These are phyloP conservation scores for Cordyceps pruinosa DNA, from an alignment of 2,329 filamentous ascomycete genomes.

Conservation along the genomic window DNA sequence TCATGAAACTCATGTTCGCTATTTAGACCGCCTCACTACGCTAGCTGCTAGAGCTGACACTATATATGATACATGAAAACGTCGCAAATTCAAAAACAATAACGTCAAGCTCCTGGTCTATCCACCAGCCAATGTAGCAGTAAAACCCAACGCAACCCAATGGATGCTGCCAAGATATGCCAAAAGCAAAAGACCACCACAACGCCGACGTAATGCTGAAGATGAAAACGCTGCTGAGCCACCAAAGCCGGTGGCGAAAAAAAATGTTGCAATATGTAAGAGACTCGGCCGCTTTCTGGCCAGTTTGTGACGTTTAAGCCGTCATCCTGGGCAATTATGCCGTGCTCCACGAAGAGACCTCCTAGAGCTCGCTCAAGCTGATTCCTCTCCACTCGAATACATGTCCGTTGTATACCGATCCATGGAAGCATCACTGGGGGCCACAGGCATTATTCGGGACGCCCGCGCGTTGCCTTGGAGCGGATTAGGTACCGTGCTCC, in stretches of 20 bases:
- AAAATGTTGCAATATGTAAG: background rate
- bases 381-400: background rate
- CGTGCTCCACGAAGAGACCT: too few species aligned
- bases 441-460: background rate
- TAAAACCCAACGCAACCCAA: background rate
- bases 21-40: background rate
- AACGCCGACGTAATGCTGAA: background rate
- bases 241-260: background rate
- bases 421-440: background rate
- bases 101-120: background rate
- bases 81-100: background rate
- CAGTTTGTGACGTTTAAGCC: background rate
- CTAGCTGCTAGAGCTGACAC: background rate
- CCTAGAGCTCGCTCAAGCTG: background rate
- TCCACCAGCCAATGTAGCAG: background rate
- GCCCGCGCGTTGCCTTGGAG: background rate
- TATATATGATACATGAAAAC: background rate
- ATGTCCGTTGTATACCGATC: background rate
- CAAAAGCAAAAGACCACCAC: background rate
- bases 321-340: too few species aligned
- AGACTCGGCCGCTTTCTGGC: background rate
- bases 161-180: background rate
- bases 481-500: background rate
- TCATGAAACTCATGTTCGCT: background rate
- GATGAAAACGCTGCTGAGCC: background rate